phyloP scores from a whole-genome alignment of 352 stramenopile species.

The Globisporangium recalcitrans region DNA sequence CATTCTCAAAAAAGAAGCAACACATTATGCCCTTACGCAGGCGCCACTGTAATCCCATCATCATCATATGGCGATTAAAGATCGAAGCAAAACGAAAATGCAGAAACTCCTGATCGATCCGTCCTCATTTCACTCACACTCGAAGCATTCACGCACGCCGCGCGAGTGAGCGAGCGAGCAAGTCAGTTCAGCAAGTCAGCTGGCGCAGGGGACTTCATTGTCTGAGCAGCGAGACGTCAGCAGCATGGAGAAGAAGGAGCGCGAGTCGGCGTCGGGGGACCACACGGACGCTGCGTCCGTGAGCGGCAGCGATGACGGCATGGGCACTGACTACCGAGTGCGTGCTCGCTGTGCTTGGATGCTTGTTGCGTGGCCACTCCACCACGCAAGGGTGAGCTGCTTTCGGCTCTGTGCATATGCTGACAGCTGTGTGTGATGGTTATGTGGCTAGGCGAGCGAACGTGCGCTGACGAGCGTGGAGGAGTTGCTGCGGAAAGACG shows the following conservation, averaged over 20 bases:
- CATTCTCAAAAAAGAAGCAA: no score
- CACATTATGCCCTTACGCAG: no score
- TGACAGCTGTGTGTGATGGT: no score
- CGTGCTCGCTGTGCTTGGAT: conserved; percentile 7
- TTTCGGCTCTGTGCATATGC: no score
- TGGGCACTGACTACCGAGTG: conserved; percentile 43
- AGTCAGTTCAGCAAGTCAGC: not conserved
- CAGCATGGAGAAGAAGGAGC: conserved; percentile 7
- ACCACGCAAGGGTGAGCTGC: not conserved
- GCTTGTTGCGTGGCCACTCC: no score
- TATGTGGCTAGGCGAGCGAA: conserved; percentile 51
- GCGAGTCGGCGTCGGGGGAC: conserved; percentile 4
- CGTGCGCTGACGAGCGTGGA: conserved; percentile 57
- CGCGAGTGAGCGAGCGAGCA: not conserved
- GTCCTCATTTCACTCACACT: not conserved
- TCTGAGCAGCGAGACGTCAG: not conserved
- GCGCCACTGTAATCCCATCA: no score
- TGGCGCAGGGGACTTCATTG: not conserved
- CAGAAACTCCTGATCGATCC: not conserved
- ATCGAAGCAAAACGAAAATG: conserved; percentile 1
- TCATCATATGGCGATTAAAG: no score
- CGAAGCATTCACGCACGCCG: not conserved
- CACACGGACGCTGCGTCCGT: conserved; percentile 20
- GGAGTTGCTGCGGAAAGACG: conserved; percentile 69
- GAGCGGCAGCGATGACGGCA: conserved; percentile 33